phyloP scores from a whole-genome alignment of 495 filamentous ascomycete species.

The Penicillium ucsense region DNA sequence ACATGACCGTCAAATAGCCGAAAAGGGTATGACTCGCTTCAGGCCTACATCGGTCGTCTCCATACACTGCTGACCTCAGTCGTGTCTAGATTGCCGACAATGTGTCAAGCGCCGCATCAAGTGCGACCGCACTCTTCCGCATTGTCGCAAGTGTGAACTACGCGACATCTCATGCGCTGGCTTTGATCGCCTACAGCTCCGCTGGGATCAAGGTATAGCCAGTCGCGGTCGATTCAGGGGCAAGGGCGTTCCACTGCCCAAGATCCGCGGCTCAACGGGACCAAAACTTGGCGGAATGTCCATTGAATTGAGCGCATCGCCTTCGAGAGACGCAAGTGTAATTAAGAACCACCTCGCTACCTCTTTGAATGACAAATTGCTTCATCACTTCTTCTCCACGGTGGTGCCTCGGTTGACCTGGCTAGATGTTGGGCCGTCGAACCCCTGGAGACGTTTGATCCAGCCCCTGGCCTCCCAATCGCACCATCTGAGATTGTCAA shows the following conservation, averaged over 20 bases:
- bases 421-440: conserved; percentile 10
- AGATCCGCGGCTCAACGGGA: not conserved
- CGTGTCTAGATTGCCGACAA: conserved; percentile 3
- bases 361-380: conserved; percentile 4
- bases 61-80: not conserved
- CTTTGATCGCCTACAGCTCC: conserved; percentile 6
- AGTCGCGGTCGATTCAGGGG: conserved; percentile 5
- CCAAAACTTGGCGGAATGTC: not conserved
- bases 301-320: not conserved
- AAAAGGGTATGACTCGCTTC: conserved; percentile 2
- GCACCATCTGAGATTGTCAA: conserved; percentile 6
- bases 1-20: conserved; percentile 6
- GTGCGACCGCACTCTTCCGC: conserved; percentile 13
- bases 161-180: conserved; percentile 10
- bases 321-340: not conserved
- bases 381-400: conserved; percentile 7
- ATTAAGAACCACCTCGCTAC: not conserved
- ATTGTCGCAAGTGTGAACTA: conserved; percentile 11
- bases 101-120: conserved; percentile 15
- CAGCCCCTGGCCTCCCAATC: conserved; percentile 3
- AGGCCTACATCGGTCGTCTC: not conserved
- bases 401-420: conserved; percentile 10
- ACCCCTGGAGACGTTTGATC: conserved; percentile 12
- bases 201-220: conserved; percentile 8
- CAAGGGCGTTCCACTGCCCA: conserved; percentile 1